Conservation (phyloP, 2,329 filamentous ascomycete genomes). For the Monosporascus sp. region DNA sequence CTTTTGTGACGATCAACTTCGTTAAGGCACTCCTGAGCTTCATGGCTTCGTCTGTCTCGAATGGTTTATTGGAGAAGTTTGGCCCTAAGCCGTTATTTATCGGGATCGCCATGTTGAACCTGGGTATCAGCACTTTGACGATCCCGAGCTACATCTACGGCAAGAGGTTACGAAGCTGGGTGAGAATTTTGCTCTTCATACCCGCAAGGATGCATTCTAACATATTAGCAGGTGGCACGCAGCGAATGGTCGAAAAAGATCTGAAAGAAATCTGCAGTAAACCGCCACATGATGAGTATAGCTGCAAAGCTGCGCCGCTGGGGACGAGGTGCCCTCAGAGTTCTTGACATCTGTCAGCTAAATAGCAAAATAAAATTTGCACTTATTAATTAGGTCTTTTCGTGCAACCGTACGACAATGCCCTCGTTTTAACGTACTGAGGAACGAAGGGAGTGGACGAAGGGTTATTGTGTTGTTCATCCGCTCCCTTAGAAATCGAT, state of each 20-base stretch:
- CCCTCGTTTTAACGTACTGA: too few relatives aligned
- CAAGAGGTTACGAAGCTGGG: constrained; percentile 17
- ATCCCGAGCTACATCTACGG: constrained; percentile 20
- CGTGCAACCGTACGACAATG: too few relatives aligned
- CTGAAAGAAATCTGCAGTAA: not conserved
- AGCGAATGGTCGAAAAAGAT: constrained; percentile 19
- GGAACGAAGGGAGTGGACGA: too few relatives aligned
- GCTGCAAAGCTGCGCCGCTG: too few relatives aligned
- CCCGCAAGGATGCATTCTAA: not conserved
- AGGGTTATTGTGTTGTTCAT: too few relatives aligned
- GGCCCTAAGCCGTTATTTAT: constrained; percentile 11
- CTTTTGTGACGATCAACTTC: constrained; percentile 20
- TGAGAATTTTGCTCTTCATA: constrained; percentile 1
- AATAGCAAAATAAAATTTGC: too few relatives aligned
- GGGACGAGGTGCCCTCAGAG: too few relatives aligned
- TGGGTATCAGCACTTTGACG: constrained; percentile 16
- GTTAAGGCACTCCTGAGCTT: constrained; percentile 17
- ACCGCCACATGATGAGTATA: too few relatives aligned
- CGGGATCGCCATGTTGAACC: constrained; percentile 15
- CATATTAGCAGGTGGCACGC: constrained; percentile 8
- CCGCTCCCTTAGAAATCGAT: too few relatives aligned
- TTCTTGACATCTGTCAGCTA: too few relatives aligned
- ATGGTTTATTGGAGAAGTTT: constrained; percentile 12
- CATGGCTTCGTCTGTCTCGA: constrained; percentile 13
- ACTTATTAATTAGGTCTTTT: too few relatives aligned